A percentile compares a stretch with the other conserved stretches of the same genome.
Evolutionary conservation across 495 filamentous ascomycete species (phyloP).

Genomic region (Choiromyces venosus): DNA sequence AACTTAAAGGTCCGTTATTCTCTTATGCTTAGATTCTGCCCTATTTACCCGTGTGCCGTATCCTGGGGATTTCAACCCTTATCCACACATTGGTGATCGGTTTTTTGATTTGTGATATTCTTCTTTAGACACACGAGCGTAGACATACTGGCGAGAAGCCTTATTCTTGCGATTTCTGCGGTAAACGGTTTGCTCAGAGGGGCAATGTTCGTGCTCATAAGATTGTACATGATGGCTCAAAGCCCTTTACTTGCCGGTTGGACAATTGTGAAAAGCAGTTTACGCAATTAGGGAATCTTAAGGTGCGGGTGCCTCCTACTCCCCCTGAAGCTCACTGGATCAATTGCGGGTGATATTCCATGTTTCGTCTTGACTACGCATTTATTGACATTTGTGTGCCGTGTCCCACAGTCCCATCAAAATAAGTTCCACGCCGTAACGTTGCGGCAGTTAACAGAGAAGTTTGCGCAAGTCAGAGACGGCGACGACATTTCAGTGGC

Average conservation of each 20-base stretch:
- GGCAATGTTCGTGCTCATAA: constrained; percentile 84
- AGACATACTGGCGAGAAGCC: constrained; percentile 84
- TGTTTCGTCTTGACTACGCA: not conserved
- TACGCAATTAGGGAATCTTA: constrained; percentile 82
- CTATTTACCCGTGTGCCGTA: constrained; percentile 4
- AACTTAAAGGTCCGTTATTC: constrained; percentile 69
- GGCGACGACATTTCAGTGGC: constrained; percentile 57
- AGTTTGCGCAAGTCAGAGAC: constrained; percentile 62
- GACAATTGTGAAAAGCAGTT: constrained; percentile 81
- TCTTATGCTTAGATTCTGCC: constrained; percentile 6
- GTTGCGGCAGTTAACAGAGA: constrained; percentile 63
- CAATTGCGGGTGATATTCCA: not conserved
- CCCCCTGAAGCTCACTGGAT: constrained; percentile 8
- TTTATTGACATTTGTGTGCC: constrained; percentile 19
- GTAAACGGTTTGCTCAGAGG: constrained; percentile 74
- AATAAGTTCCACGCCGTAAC: constrained; percentile 82
- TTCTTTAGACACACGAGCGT: constrained; percentile 68
- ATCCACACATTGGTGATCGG: constrained; percentile 13
- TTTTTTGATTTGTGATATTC: constrained; percentile 8
- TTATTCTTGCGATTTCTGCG: constrained; percentile 75
- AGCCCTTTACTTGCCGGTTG: constrained; percentile 74
- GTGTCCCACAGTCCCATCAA: constrained; percentile 67
- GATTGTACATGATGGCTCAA: constrained; percentile 69
- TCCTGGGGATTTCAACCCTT: constrained; percentile 11
- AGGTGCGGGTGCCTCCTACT: constrained; percentile 51